A percentile compares a stretch with the other conserved stretches of the same genome.
Conservation (phyloP, 2,329 filamentous ascomycete species). For the Didymella sp. region DNA sequence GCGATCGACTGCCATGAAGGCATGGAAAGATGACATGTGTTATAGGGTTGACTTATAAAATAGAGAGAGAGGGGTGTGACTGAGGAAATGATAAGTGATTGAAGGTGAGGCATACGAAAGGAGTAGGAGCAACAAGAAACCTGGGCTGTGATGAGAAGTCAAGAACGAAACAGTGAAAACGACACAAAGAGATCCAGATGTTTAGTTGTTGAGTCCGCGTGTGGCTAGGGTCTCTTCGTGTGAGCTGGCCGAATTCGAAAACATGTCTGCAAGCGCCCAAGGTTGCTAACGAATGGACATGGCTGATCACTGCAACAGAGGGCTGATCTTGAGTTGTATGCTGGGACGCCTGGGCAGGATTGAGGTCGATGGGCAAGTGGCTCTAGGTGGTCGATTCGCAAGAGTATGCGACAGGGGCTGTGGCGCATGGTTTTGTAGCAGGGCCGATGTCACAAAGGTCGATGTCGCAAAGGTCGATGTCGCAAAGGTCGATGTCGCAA, state of each 20-base stretch:
- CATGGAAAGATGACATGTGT: background rate
- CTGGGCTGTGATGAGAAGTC: background rate
- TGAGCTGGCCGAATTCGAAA: too few relatives aligned
- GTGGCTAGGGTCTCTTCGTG: background rate
- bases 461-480: background rate
- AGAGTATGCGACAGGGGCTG: background rate
- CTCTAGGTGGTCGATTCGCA: background rate
- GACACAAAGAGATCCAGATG: background rate
- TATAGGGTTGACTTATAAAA: too few relatives aligned
- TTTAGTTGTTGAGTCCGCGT: background rate
- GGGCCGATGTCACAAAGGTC: background rate
- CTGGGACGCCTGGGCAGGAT: background rate
- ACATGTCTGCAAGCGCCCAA: background rate
- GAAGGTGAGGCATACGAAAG: background rate
- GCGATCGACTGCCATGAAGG: background rate
- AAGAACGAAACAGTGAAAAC: background rate
- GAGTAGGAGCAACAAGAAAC: background rate
- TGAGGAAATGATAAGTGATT: background rate
- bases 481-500: background rate
- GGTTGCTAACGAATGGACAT: background rate
- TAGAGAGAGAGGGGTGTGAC: background rate
- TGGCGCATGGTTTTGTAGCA: background rate
- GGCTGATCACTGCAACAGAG: background rate
- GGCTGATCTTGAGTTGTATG: background rate
- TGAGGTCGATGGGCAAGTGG: background rate